These are phyloP conservation scores for Xerocomellus amylosporus DNA, from an alignment of 768 basidiomycete genomes.

Conservation along the genomic window DNA sequence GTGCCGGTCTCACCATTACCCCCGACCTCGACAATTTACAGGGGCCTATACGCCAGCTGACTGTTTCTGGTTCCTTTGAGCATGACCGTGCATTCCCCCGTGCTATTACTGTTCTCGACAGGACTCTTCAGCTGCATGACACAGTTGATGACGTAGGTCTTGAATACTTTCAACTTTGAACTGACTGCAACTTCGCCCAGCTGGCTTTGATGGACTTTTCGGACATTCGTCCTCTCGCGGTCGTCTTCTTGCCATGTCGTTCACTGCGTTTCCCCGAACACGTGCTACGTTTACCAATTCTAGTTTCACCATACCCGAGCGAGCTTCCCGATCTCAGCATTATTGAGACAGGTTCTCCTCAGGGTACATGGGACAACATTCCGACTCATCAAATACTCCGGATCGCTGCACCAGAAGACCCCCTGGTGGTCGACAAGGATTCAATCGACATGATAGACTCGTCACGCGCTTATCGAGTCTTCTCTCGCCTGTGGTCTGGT, in stretches of 20 bases:
- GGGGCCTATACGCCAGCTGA: conserved; percentile 24
- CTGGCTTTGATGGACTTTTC: conserved; percentile 37
- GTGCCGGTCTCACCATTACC: conserved; percentile 31
- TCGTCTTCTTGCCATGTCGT: conserved; percentile 61
- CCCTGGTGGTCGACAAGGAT: conserved; percentile 47
- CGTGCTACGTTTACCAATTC: conserved; percentile 58
- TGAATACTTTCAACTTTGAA: conserved; percentile 15
- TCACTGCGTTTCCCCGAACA: conserved; percentile 38
- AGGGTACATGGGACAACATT: conserved; percentile 45
- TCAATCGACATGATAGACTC: conserved; percentile 44
- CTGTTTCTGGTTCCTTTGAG: conserved; percentile 27
- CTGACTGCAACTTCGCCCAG: conserved; percentile 36
- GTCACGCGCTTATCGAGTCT: conserved; percentile 40
- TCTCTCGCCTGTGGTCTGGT: conserved; percentile 43
- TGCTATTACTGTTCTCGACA: conserved; percentile 40
- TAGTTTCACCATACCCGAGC: conserved; percentile 29
- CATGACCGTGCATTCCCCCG: conserved; percentile 28
- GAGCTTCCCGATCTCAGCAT: conserved; percentile 29
- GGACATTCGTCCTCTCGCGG: conserved; percentile 57
- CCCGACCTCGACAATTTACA: conserved; percentile 21
- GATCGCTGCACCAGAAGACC: conserved; percentile 32
- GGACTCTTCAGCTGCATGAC: conserved; percentile 22
- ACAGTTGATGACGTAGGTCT: conserved; percentile 29
- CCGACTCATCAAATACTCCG: conserved; percentile 41
- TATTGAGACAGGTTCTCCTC: conserved; percentile 24